Base-by-base conservation (phyloP, 495 filamentous ascomycete species). In the Podospora bellae-mahoneyi region DNA sequence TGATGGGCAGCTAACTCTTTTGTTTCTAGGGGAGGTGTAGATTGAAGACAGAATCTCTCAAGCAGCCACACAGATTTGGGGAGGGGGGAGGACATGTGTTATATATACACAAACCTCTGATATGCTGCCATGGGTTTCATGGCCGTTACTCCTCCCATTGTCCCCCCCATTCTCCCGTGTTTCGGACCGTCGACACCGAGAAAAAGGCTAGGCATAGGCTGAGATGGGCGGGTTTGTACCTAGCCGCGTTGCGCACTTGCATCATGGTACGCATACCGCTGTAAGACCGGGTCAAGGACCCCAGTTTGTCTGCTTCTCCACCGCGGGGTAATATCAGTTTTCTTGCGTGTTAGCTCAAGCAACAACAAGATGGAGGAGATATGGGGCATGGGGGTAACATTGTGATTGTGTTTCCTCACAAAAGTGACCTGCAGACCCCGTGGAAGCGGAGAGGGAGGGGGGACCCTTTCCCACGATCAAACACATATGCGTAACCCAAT, bases 171-270 rank as follows among this genome's bases (percentile, higher is more conserved):
- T 81, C 76, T 80, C 75, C 80, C 77, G 77, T 75, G 76, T 74
- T 75, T 78, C 80, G 80, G 80, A 81, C 77, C 81, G 79, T 79
- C 74, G 75, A 79, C 74, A 79, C 81, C 80, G 81, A 80, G 74
- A 78, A 78, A 74, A 78, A 73, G 66, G 74, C 74, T 76, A 71
- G 76, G 75, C 77, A 74, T 69, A 75, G 71, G 23, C 74, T 75
- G 70, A 71, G 76, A 74, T 70, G 55, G 65, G 72, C 66, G 65
- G 66, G 62, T 28, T 39, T 62, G 69, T 55, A 65, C 62, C 71
- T 44, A 70, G 71, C 67, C 70, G 68, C 60, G 68, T 62, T 19
- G 27, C 34, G 27, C n/a, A 48, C 61, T 63, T 63, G 61, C 61
- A 63, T 30, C 32, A 5, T 32, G 30, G 30, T 3, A 20, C 54